A percentile compares a stretch with the other conserved stretches of the same genome.
Conservation (phyloP, 176 grass and related monocot species). For the Chloris gayana region DNA sequence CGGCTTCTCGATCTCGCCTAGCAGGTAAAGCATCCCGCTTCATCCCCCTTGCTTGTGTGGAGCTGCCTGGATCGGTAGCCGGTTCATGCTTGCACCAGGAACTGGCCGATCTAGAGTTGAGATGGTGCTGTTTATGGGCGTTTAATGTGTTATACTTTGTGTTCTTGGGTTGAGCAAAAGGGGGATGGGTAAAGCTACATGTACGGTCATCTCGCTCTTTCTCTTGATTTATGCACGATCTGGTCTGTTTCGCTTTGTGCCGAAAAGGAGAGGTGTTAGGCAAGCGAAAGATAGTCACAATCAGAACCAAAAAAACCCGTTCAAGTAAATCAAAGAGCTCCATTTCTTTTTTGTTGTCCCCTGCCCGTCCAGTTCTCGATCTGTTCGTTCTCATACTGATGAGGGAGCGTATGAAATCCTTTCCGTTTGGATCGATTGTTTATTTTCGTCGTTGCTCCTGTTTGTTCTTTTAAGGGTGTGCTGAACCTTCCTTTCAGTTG, state of each 20-base stretch:
- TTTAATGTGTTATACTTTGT: not conserved
- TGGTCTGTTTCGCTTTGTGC: not conserved
- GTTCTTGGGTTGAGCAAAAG: not conserved
- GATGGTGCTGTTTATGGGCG: not conserved
- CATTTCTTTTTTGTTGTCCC: too few relatives aligned
- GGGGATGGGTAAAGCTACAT: not conserved
- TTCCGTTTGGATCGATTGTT: not conserved
- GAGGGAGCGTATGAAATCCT: not conserved
- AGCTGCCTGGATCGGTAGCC: not conserved
- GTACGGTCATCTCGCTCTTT: not conserved
- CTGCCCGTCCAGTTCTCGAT: slow-evolving; percentile 1
- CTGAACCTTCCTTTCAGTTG: not conserved
- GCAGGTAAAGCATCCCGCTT: slow-evolving; percentile 41
- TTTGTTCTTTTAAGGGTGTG: not conserved
- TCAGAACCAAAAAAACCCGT: too few relatives aligned
- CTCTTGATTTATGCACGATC: not conserved
- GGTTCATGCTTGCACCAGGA: not conserved
- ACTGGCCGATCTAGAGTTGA: not conserved
- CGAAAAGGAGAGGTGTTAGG: not conserved
- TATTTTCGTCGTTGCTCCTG: not conserved
- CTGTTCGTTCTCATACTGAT: not conserved
- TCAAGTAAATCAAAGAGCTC: not conserved
- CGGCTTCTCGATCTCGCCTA: not conserved
- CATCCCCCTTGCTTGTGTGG: not conserved
- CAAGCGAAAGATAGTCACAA: not conserved